Conservation (phyloP, 495 filamentous ascomycete genomes). For the Pyronema domesticum region DNA sequence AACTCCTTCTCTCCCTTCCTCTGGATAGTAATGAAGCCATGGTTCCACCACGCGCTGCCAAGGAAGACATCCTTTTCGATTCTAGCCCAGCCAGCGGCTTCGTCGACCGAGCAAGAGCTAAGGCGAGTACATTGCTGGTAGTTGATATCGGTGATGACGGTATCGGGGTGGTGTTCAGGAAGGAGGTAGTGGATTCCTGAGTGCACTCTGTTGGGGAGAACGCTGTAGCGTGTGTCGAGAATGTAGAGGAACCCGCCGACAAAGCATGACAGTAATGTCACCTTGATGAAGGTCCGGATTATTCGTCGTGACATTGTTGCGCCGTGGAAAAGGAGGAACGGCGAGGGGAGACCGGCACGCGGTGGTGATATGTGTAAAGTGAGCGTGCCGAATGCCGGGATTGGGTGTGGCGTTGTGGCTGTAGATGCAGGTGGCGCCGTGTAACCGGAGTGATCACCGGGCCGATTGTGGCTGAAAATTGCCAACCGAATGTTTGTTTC, state of each 20-base stretch:
- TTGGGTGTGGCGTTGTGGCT: too few species aligned
- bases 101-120: slow-evolving; percentile 59
- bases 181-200: slow-evolving; percentile 53
- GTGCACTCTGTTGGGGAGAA: slow-evolving; percentile 46
- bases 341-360: too few species aligned
- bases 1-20: slow-evolving; percentile 83
- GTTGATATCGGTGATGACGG: slow-evolving; percentile 79
- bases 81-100: slow-evolving; percentile 51
- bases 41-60: slow-evolving; percentile 48
- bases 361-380: too few species aligned
- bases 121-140: slow-evolving; percentile 55
- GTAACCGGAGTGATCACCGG: too few species aligned
- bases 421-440: too few species aligned
- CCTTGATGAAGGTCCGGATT: slow-evolving; percentile 71
- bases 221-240: slow-evolving; percentile 63
- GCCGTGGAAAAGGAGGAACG: too few species aligned
- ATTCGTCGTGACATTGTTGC: slow-evolving; percentile 22
- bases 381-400: too few species aligned
- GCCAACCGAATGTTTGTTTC: too few species aligned
- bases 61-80: slow-evolving; percentile 89
- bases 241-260: slow-evolving; percentile 53
- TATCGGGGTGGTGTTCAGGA: slow-evolving; percentile 61
- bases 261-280: slow-evolving; percentile 46
- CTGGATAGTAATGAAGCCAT: slow-evolving; percentile 69
- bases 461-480: too few species aligned